Base-by-base conservation (phyloP, 2,329 filamentous ascomycete genomes). In the Cadophora sp. region DNA sequence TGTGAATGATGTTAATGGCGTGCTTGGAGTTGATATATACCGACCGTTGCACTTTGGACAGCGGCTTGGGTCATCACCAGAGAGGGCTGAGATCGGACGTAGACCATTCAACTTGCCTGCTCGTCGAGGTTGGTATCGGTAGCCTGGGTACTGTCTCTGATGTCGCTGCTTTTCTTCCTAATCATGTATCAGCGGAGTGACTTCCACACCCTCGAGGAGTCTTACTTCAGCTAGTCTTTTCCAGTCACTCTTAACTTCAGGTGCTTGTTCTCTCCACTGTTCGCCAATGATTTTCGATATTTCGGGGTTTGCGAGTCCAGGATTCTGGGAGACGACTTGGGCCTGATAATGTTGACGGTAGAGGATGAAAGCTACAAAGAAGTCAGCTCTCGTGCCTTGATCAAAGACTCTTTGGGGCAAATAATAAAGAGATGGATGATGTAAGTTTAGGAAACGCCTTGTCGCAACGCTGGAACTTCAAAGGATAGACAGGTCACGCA, bases 311-410 rank as follows among this genome's bases (percentile, higher is more conserved):
- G 69, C 90, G 71, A 97, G 87, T 53, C 93, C 92, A n/a, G 94
- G 95, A 75, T 97, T 87, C 73, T 92, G 86, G 63, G 89, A 85
- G 45, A 94, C 91, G 60, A 98, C 93, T 59, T 88, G 84, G 20
- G 91, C 89, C 79, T 98, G 95, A 75, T 96, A 91, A 78, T 96
- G 91, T 78, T 98, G 94, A 47, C 96, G 93, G 82, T 97, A 99
- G 74, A 99, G 85, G 72, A 99, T 99, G 82, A 99, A 99, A 60
- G 95, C 96, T 99, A 79, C 70, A 78, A 77, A 76, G 78, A 73
- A 67, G 53, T 73, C 66, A 72, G 71, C 76, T 71, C 76, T 76
- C 72, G 71, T 73, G 72, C 69, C 67, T 55, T n/a, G n/a, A 22
- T 72, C 68, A 73, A 74, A 71, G 70, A 53, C 24, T 58, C 67